A percentile compares a stretch with the other conserved stretches of the same genome.
phyloP scores from a whole-genome alignment of 192 early-diverging fungal genomes.

The Podochytrium sp. region DNA sequence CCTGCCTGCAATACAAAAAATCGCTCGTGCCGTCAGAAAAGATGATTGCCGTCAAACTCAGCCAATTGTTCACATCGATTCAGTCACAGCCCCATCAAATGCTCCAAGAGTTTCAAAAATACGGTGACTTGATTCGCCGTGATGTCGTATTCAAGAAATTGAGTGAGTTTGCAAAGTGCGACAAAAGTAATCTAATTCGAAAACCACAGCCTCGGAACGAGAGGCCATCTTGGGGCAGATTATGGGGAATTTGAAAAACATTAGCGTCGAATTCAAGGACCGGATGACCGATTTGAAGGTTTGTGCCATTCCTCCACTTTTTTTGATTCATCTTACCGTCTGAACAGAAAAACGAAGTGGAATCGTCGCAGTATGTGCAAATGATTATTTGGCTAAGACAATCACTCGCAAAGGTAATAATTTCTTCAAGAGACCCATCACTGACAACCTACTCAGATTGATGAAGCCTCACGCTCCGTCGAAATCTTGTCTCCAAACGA shows the following conservation, averaged over 20 bases:
- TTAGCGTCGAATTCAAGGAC: constrained; percentile 39
- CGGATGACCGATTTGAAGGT: constrained; percentile 30
- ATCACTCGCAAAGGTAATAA: constrained; percentile 38
- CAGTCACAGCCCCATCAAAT: constrained; percentile 50
- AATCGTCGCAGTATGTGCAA: constrained; percentile 21
- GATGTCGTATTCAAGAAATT: constrained; percentile 41
- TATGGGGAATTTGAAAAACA: constrained; percentile 30
- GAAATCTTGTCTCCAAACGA: constrained; percentile 36
- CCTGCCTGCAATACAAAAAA: constrained; percentile 34
- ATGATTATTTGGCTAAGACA: constrained; percentile 53
- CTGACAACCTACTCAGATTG: constrained; percentile 27
- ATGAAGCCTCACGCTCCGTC: constrained; percentile 43
- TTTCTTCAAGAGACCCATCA: not conserved
- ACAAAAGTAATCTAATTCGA: no score
- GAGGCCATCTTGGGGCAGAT: constrained; percentile 51
- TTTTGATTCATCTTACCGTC: not conserved
- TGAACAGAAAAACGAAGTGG: not conserved
- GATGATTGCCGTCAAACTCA: constrained; percentile 36
- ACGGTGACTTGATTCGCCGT: constrained; percentile 42
- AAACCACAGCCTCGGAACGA: constrained; percentile 41
- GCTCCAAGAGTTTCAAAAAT: constrained; percentile 54
- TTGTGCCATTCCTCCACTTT: not conserved
- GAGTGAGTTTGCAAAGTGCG: no score
- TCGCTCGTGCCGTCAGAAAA: constrained; percentile 34
- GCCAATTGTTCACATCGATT: constrained; percentile 39